Base-by-base conservation (phyloP, 163 green algal genomes). In the Volvox carteri region DNA sequence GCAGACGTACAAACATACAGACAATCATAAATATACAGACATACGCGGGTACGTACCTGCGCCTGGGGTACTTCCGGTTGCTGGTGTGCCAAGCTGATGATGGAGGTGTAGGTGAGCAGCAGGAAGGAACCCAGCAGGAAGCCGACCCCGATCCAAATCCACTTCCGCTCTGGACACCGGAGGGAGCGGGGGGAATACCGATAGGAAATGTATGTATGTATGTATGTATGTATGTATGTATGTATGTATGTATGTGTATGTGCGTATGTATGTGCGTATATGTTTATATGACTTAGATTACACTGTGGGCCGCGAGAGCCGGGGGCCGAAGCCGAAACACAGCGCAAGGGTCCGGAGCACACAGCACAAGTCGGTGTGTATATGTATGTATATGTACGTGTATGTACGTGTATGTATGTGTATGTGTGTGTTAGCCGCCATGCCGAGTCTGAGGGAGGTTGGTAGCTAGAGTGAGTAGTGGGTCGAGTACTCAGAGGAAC, bases 91-190 rank as follows among this genome's bases (percentile, higher is more conserved):
- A 92, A 83, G 56, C 58, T 84, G 7, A 92, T 14, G 77, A 90
- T 84, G 68, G 89, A 56, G 30, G 62, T 50, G 11, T 78, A 21
- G 12, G 89, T 92, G 44, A 91, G 41, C 1, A 93, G 7, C 8
- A 92, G 1, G 84, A 80, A 90, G 33, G 86, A 68, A 12, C 77
- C 90, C 14, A 90, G 6, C 75, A 90, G 78, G 88, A 90, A 94
- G 16, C 80, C 84, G 12, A 95, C 84, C 48, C 89, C 92, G 30
- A 84, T 86, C 83, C 70, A 90, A 60, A 90, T 92, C 88, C 92
- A 93, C 33, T 81, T 83, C 41, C 62, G 68, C 1, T 88, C 85
- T 41, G 25, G 18, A 33, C 25, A 39, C 58, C 37, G 70, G 21
- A 44, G 4, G 11, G 37, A 21, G 14, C n/a, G 52, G 41, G 2